A percentile compares a stretch with the other conserved stretches of the same genome.
These are phyloP conservation scores for Penicillium subrubescens DNA, from an alignment of 495 filamentous ascomycete genomes.

Conservation along the genomic window DNA sequence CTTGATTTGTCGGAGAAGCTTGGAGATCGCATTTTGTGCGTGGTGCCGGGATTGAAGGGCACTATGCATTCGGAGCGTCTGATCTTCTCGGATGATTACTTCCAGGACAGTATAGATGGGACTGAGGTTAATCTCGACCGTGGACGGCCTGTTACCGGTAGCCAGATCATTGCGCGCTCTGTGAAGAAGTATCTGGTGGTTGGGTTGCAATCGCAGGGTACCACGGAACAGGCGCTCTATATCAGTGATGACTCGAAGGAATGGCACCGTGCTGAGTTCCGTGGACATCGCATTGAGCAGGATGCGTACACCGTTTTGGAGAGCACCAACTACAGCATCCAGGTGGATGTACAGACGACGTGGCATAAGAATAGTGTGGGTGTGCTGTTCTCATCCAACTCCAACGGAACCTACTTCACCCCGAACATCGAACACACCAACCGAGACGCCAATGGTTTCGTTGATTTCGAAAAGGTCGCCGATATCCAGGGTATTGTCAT, in stretches of 20 bases:
- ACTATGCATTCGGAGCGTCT: slow-evolving; percentile 69
- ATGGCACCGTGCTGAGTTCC: slow-evolving; percentile 94
- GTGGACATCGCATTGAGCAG: slow-evolving; percentile 74
- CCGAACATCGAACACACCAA: slow-evolving; percentile 91
- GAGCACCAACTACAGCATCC: slow-evolving; percentile 95
- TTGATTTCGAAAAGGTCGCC: slow-evolving; percentile 92
- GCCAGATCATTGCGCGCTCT: slow-evolving; percentile 63
- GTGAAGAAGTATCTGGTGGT: slow-evolving; percentile 86
- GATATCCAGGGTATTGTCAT: slow-evolving; percentile 89
- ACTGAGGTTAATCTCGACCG: slow-evolving; percentile 75
- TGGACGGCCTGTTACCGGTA: slow-evolving; percentile 72
- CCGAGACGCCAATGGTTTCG: slow-evolving; percentile 64
- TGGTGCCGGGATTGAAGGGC: slow-evolving; percentile 67
- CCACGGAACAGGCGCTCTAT: slow-evolving; percentile 87
- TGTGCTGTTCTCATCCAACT: slow-evolving; percentile 88
- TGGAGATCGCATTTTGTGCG: slow-evolving; percentile 74
- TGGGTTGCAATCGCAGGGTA: slow-evolving; percentile 74
- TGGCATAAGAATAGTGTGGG: slow-evolving; percentile 69
- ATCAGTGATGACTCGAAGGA: slow-evolving; percentile 74
- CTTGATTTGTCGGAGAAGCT: slow-evolving; percentile 53
- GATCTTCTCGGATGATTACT: slow-evolving; percentile 77
- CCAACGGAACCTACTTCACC: slow-evolving; percentile 92
- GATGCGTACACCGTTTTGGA: slow-evolving; percentile 92
- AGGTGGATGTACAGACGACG: slow-evolving; percentile 86
- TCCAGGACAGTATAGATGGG: slow-evolving; percentile 53